phyloP scores from a whole-genome alignment of 2,329 filamentous ascomycete species.

The Coniochaeta prunicola region DNA sequence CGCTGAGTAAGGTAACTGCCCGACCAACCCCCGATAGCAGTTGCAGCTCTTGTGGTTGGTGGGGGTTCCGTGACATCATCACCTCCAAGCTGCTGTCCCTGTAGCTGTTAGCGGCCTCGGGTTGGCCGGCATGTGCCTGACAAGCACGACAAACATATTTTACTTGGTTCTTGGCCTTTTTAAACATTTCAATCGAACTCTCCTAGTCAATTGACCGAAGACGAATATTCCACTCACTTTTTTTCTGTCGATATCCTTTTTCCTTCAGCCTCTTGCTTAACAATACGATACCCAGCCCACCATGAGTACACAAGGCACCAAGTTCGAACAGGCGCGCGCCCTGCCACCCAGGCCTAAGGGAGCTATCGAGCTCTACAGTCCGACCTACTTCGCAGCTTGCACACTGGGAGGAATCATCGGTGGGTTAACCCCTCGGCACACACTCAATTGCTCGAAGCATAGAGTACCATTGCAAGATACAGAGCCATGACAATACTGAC shows the following conservation, averaged over 20 bases:
- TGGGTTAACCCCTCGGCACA: not conserved
- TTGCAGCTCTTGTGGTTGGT: not conserved
- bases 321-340: not conserved
- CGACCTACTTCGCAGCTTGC: conserved; percentile 1
- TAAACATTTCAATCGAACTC: not conserved
- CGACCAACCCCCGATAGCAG: too few species aligned
- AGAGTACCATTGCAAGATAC: too few species aligned
- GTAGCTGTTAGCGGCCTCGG: not conserved
- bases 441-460: too few species aligned
- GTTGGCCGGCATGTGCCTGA: not conserved
- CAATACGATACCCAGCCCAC: not conserved
- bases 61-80: not conserved
- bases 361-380: conserved; percentile 2
- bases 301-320: conserved; percentile 1
- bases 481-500: not conserved
- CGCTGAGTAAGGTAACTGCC: too few species aligned
- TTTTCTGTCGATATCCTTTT: not conserved
- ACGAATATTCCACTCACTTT: not conserved
- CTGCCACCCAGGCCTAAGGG: not conserved
- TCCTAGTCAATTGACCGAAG: not conserved
- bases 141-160: not conserved
- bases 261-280: not conserved
- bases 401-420: conserved; percentile 2
- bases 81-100: not conserved
- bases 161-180: not conserved